These are phyloP conservation scores for Limtongia smithiae DNA, from an alignment of 805 yeast species.

Conservation along the genomic window DNA sequence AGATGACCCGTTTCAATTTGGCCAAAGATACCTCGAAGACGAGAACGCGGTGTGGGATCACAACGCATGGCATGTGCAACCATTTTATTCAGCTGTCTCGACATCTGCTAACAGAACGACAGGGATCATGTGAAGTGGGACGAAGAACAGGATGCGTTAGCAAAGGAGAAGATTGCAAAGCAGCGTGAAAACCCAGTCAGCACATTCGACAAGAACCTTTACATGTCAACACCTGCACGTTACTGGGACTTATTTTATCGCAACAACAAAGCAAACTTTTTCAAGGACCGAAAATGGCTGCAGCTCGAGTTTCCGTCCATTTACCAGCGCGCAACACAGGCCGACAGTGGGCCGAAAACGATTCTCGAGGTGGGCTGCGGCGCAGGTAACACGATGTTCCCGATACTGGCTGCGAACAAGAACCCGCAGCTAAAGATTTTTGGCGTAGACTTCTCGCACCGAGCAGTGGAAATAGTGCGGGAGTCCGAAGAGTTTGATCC, in stretches of 20 bases:
- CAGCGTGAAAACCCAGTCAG: slow-evolving; percentile 83
- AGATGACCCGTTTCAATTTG: slow-evolving; percentile 75
- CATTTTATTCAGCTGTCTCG: background rate
- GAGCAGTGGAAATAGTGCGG: slow-evolving; percentile 83
- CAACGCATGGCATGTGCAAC: slow-evolving; percentile 64
- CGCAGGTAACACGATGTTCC: slow-evolving; percentile 95
- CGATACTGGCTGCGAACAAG: slow-evolving; percentile 76
- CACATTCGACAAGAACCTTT: slow-evolving; percentile 74
- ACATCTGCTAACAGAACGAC: slow-evolving; percentile 18
- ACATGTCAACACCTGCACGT: slow-evolving; percentile 81
- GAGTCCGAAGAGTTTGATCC: slow-evolving; percentile 51
- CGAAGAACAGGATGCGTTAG: slow-evolving; percentile 74
- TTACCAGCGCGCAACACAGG: slow-evolving; percentile 65
- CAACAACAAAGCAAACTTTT: slow-evolving; percentile 87
- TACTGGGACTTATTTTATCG: slow-evolving; percentile 94
- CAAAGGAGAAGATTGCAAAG: slow-evolving; percentile 65
- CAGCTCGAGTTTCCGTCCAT: slow-evolving; percentile 88
- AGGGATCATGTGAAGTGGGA: slow-evolving; percentile 98
- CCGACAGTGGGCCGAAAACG: slow-evolving; percentile 63
- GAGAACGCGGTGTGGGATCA: slow-evolving; percentile 79
- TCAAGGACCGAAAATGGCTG: slow-evolving; percentile 95
- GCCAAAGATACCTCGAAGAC: slow-evolving; percentile 70
- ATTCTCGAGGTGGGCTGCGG: slow-evolving; percentile 96
- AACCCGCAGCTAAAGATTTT: slow-evolving; percentile 69
- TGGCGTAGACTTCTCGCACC: slow-evolving; percentile 87